These are phyloP conservation scores for Coniochaeta sp. DNA, from an alignment of 2,329 filamentous ascomycete genomes.

Conservation along the genomic window DNA sequence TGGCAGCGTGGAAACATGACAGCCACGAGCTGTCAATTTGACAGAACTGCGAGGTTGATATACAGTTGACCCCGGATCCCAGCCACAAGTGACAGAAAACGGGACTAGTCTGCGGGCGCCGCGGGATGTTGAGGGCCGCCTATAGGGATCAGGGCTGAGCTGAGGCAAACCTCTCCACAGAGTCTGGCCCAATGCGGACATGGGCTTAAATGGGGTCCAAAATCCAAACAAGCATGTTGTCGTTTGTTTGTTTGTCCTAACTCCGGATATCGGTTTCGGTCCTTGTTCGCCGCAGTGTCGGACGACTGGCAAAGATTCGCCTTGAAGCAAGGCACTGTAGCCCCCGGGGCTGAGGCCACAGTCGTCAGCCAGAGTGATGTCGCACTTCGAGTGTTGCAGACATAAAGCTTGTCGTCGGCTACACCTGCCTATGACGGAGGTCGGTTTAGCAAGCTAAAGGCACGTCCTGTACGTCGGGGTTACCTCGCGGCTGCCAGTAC, in stretches of 20 bases:
- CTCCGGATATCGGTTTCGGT: background rate
- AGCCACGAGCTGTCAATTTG: background rate
- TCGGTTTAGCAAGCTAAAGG: background rate
- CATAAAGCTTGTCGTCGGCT: background rate
- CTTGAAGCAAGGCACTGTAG: background rate
- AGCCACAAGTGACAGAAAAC: background rate
- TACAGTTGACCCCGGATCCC: background rate
- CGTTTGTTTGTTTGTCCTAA: background rate
- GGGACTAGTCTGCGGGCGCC: background rate
- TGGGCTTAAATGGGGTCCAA: background rate
- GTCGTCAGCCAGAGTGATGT: background rate
- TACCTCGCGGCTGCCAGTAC: background rate
- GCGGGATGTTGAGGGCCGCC: background rate
- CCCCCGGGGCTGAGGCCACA: background rate
- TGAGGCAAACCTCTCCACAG: background rate
- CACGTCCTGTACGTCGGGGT: background rate
- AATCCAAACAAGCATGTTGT: no score
- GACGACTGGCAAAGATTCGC: background rate
- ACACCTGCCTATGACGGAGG: background rate
- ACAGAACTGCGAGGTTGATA: conserved; percentile 1
- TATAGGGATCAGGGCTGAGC: background rate
- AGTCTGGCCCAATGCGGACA: background rate
- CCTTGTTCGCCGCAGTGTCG: background rate
- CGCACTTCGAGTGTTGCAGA: background rate
- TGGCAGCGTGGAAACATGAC: background rate